Evolutionary conservation across 1,284 basidiomycete species (phyloP), one percentile per base, ranked within the genome.

Genomic region (Pterula multifida): DNA sequence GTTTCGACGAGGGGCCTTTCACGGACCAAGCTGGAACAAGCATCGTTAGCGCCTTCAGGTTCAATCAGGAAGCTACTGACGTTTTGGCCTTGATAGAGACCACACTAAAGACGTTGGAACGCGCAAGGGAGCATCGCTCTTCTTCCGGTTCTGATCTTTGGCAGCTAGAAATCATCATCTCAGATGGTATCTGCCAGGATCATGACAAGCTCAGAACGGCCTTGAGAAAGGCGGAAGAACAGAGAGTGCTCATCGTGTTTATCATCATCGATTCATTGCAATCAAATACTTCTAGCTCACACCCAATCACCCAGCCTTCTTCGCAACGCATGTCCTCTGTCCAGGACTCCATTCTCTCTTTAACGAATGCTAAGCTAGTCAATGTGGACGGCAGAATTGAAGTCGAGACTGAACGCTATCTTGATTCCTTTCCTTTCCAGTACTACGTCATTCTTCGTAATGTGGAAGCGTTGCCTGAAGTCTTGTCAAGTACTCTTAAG

Each of bases 111-210:
- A 76, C 89, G 53, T 78, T 99, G 12, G 81, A 86, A 57, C 73
- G 73, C 26, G 86, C 91, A 25, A 70, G 90, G 44, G 85, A 87
- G 59, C 72, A 75, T 49, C 75, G 79, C 26, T 66, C 73, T 13
- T 81, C 79, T 19, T 67, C 77, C 4, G 76, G 80, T 2, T 75
- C 79, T 1, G 93, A 98, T 56, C 73, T 98, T 22, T 98, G 96
- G 96, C 96, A 99, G 64, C 76, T 99, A 50, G 81, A 97, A 66
- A 93, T 98, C 68, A 96, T 99, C 73, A 92, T 98, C 56, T 98
- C 94, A 17, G 96, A 99, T 63, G 96, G 96, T 26, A 90, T 98
- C 56, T 98, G 94, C 64, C 92, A 98, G 65, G 91, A 98, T 62
- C 94, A 98, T 63, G 89, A 92, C 45, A 73, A 76, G 56, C 72